Conservation (phyloP, 2,329 filamentous ascomycete species). For the Nothopassalora personata region DNA sequence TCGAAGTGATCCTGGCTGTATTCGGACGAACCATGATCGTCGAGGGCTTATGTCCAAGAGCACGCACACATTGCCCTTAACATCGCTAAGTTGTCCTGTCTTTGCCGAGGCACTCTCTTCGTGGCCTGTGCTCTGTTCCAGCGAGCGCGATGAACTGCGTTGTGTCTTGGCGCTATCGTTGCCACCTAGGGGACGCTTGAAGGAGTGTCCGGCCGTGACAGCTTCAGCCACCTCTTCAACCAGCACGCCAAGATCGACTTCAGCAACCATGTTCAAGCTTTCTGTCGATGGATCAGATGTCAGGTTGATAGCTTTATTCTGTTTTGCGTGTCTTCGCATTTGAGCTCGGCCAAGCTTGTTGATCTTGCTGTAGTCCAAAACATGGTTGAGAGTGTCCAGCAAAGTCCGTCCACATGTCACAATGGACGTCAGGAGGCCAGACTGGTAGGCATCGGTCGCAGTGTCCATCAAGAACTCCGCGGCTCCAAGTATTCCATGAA, state of each 20-base stretch:
- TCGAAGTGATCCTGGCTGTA: slow-evolving; percentile 44
- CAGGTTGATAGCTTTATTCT: slow-evolving; percentile 28
- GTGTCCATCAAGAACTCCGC: slow-evolving; percentile 48
- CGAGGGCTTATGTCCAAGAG: slow-evolving; percentile 41
- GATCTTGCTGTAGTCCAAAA: slow-evolving; percentile 41
- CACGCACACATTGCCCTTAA: slow-evolving; percentile 31
- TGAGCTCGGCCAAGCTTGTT: slow-evolving; percentile 32
- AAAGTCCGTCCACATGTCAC: slow-evolving; percentile 48
- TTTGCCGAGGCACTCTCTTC: neutral
- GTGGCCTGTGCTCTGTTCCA: neutral
- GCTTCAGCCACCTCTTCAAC: slow-evolving; percentile 53
- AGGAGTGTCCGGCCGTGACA: slow-evolving; percentile 48
- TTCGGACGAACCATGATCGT: slow-evolving; percentile 40
- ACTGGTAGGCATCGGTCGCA: slow-evolving; percentile 36
- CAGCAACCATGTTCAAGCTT: slow-evolving; percentile 31
- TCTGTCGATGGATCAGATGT: slow-evolving; percentile 21
- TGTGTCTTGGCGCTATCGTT: neutral
- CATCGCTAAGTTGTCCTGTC: neutral
- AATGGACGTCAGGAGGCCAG: slow-evolving; percentile 44
- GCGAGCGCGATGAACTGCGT: neutral
- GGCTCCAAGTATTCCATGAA: slow-evolving; percentile 47
- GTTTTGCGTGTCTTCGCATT: slow-evolving; percentile 23
- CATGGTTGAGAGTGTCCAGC: slow-evolving; percentile 42
- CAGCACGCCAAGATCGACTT: slow-evolving; percentile 42
- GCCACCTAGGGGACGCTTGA: slow-evolving; percentile 27